These are phyloP conservation scores for Discostella stelligeroides DNA, from an alignment of 108 stramenopile genomes.

Conservation along the genomic window DNA sequence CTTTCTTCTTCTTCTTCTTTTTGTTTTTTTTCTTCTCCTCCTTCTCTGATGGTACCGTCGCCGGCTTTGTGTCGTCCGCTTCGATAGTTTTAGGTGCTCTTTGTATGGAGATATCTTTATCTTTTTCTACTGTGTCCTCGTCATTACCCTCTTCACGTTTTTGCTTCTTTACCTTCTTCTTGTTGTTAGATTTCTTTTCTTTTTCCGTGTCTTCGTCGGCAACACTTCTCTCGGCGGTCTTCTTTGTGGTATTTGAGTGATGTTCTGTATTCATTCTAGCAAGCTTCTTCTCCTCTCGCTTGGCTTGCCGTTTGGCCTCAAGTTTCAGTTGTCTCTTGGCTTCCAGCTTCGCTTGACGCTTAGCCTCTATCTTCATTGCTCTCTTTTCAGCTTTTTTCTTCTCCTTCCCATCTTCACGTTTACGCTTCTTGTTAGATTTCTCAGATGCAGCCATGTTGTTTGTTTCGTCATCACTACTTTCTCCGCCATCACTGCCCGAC, in stretches of 20 bases:
- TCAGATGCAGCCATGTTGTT: slow-evolving; percentile 10
- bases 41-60: slow-evolving; percentile 3
- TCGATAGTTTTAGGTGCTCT: slow-evolving; percentile 2
- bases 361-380: slow-evolving; percentile 37
- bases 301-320: slow-evolving; percentile 68
- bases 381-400: slow-evolving; percentile 30
- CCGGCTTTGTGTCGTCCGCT: slow-evolving; percentile 3
- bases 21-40: slow-evolving; percentile 15
- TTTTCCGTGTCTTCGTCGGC: slow-evolving; percentile 14
- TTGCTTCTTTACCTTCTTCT: slow-evolving; percentile 35
- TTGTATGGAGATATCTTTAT: slow-evolving; percentile 1
- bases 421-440: slow-evolving; percentile 28
- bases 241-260: not conserved
- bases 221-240: slow-evolving; percentile 15
- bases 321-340: slow-evolving; percentile 58
- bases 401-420: slow-evolving; percentile 30
- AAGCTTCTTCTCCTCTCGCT: slow-evolving; percentile 41
- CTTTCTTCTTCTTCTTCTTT: slow-evolving; percentile 13
- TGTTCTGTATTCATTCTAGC: slow-evolving; percentile 12
- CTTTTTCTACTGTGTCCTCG: not conserved
- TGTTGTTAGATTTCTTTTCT: slow-evolving; percentile 24
- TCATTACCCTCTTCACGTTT: slow-evolving; percentile 15
- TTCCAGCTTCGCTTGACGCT: slow-evolving; percentile 29
- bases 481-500: not conserved
- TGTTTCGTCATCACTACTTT: slow-evolving; percentile 10